A percentile compares a stretch with the other conserved stretches of the same genome.
These are phyloP conservation scores for Caryopteris hybrid DNA, from an alignment of 305 asterid species.

Conservation along the genomic window DNA sequence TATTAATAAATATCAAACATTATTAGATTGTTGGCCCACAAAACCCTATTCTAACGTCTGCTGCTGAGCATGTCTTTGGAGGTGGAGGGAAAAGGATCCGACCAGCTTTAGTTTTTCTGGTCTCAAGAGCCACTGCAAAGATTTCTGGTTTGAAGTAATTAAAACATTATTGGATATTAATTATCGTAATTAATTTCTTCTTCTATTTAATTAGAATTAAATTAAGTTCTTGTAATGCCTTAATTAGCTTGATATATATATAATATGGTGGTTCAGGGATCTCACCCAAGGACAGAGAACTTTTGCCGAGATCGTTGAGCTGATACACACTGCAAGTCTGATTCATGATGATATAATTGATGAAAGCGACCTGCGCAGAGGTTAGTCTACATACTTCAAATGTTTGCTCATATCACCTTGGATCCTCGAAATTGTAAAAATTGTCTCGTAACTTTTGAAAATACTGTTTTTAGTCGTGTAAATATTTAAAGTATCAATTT, in stretches of 20 bases:
- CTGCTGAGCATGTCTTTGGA: conserved; percentile 76
- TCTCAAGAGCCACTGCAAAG: conserved; percentile 72
- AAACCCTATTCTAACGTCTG: conserved; percentile 68
- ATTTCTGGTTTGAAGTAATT: conserved; percentile 55
- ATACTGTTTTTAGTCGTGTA: too few species aligned
- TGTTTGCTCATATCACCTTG: too few species aligned
- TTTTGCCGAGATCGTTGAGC: conserved; percentile 79
- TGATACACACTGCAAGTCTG: conserved; percentile 87
- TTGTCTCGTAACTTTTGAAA: too few species aligned
- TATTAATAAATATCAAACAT: conserved; percentile 29
- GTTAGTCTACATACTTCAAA: too few species aligned
- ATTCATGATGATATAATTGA: conserved; percentile 83
- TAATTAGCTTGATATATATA: neutral
- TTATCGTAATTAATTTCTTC: too few species aligned
- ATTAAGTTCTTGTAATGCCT: too few species aligned
- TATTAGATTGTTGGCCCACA: conserved; percentile 78
- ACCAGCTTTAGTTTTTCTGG: conserved; percentile 82
- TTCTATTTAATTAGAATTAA: too few species aligned
- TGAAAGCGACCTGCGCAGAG: conserved; percentile 81
- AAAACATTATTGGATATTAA: too few species aligned
- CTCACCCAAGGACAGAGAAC: conserved; percentile 66
- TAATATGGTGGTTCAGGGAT: too few species aligned
- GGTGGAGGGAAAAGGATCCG: conserved; percentile 90
- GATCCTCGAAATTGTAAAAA: too few species aligned
- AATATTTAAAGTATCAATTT: too few species aligned